Evolutionary conservation across 768 basidiomycete genomes (phyloP).

Genomic region (Cystobasidium onofrii): DNA sequence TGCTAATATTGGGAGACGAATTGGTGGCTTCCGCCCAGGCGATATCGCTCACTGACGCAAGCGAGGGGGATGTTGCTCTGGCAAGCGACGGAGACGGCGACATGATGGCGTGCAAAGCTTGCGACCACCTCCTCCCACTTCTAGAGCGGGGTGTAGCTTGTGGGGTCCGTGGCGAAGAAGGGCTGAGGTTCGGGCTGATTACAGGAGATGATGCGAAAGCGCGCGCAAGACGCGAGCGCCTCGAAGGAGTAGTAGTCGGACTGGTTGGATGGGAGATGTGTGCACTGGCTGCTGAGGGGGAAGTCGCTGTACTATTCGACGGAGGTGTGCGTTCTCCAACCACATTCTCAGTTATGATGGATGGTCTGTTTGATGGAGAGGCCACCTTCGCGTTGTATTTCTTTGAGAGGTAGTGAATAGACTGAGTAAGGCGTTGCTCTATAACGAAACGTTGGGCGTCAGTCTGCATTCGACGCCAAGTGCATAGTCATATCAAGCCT

Average conservation of each 20-base stretch:
- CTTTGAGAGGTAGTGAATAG: background rate
- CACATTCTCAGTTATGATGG: background rate
- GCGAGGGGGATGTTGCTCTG: background rate
- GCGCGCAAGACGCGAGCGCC: background rate
- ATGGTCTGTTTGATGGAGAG: background rate
- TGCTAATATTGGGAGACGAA: background rate
- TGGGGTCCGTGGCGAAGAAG: background rate
- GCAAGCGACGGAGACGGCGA: constrained; percentile 7
- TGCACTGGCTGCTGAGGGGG: background rate
- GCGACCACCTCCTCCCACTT: background rate
- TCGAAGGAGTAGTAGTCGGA: background rate
- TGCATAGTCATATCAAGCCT: too few relatives aligned
- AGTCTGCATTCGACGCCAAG: too few relatives aligned
- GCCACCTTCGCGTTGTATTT: background rate
- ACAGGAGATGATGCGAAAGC: background rate
- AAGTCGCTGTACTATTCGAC: background rate
- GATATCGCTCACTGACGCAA: background rate
- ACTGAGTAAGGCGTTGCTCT: background rate
- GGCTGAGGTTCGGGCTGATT: background rate
- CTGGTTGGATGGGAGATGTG: background rate
- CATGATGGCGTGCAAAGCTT: constrained; percentile 10
- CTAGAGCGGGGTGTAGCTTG: background rate
- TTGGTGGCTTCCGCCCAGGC: background rate
- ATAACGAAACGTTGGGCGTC: too few relatives aligned
- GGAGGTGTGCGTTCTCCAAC: background rate